Evolutionary conservation across 2,329 filamentous ascomycete species (phyloP), one percentile per base, ranked within the genome.

Genomic region (Endocalyx cinctus): DNA sequence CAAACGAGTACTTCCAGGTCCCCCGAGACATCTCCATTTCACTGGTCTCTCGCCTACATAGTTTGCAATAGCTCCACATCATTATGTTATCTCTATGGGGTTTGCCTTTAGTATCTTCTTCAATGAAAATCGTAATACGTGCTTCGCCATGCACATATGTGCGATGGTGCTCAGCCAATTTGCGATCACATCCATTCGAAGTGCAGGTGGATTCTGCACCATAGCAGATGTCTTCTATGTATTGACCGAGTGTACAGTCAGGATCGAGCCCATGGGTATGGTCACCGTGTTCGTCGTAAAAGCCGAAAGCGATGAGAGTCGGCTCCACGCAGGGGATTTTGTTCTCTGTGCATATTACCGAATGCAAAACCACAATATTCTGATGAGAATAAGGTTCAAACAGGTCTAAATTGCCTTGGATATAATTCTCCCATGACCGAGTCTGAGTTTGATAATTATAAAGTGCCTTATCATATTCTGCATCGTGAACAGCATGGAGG

Each of bases 1-100:
- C 92, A 52, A 98, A 94, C 0, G 92, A 98, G 58, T 98, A 98
- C 57, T 94, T 96, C 85, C 88, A 98, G 0, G 89, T 94, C 50
- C 80, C 88, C 36, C 88, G 81, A 1, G 90, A 96, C 87, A 98
- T 96, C 19, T 83, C 81, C 46, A 86, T 84, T 29, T 89, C 81
- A 25, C 87, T 85, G 0, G 90, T 94, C 55, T 97, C 89, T 46
- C 87, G 87, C 33, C 86, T 82, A 59, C 94, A 98, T 18, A 86
- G 72, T 50, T 94, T 92, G 66, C 92, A 98, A 48, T 84, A 87
- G 46, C 87, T 97, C 94, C 94, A 98, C 87, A 98, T 96, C 37
- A 89, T 76, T 35, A 98, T 94, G 3, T 82, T 84, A 43, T 86
- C 78, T 19, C 43, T 45, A 29, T 40, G 46, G 7, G 42, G 27